These are phyloP conservation scores for Aspergillus affinis DNA, from an alignment of 495 filamentous ascomycete species.

Conservation along the genomic window DNA sequence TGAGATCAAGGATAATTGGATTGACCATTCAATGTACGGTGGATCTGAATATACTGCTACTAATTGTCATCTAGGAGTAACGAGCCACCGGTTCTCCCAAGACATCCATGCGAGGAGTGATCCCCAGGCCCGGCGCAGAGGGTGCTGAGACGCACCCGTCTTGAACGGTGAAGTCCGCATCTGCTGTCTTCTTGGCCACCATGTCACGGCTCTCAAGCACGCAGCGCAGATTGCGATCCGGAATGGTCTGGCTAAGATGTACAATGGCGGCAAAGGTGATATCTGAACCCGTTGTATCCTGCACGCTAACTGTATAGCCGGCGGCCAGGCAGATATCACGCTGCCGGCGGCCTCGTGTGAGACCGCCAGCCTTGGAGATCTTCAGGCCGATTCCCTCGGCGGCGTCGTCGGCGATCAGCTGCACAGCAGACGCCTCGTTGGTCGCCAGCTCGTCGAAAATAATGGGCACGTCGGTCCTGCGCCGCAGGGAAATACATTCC, in stretches of 20 bases:
- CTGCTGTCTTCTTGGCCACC: constrained; percentile 8
- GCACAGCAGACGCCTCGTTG: neutral
- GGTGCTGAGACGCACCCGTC: constrained; percentile 9
- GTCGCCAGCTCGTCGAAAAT: constrained; percentile 10
- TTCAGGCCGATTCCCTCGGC: constrained; percentile 6
- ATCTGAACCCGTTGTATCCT: constrained; percentile 13
- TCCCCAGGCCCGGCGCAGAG: constrained; percentile 1
- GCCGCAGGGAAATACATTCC: constrained; percentile 9
- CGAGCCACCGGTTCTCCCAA: constrained; percentile 42
- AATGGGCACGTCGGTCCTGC: constrained; percentile 7
- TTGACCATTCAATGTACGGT: too few species aligned
- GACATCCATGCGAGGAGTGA: constrained; percentile 9
- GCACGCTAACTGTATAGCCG: constrained; percentile 11
- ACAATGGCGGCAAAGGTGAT: constrained; percentile 16
- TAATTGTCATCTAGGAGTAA: neutral
- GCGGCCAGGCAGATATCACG: constrained; percentile 13
- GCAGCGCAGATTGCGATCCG: constrained; percentile 8
- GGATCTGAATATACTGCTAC: too few species aligned
- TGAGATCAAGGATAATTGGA: too few species aligned
- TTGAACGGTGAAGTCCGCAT: constrained; percentile 9
- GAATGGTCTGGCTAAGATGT: constrained; percentile 13
- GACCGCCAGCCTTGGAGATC: constrained; percentile 2
- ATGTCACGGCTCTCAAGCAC: constrained; percentile 11
- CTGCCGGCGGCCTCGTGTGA: constrained; percentile 7
- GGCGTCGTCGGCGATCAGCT: constrained; percentile 5